These are phyloP conservation scores for Didymella arachidicola DNA, from an alignment of 2,329 filamentous ascomycete genomes.

Conservation along the genomic window DNA sequence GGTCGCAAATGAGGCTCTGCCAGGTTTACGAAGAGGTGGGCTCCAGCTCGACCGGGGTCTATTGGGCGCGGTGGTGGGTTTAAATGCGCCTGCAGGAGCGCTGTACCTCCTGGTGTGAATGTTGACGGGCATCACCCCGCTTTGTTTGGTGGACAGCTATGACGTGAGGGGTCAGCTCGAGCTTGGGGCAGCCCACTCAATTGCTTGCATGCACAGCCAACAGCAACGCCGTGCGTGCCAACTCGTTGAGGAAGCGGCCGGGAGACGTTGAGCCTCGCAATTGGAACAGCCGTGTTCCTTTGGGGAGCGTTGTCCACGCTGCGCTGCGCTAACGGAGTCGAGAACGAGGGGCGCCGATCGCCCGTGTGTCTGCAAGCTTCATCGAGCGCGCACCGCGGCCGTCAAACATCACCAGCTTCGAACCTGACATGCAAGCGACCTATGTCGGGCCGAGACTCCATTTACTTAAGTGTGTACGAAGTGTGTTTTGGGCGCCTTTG, in stretches of 20 bases:
- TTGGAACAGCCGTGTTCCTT: conserved; percentile 18
- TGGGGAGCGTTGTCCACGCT: conserved; percentile 9
- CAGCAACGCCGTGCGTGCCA: conserved; percentile 20
- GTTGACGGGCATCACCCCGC: conserved; percentile 28
- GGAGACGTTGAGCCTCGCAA: conserved; percentile 19
- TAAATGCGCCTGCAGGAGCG: conserved; percentile 25
- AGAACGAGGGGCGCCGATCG: conserved; percentile 21
- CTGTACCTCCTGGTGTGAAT: conserved; percentile 23
- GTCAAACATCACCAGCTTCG: conserved; percentile 18
- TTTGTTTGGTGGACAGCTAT: conserved; percentile 28
- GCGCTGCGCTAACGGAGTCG: conserved; percentile 19
- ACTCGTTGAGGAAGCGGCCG: conserved; percentile 20
- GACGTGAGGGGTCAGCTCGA: conserved; percentile 28
- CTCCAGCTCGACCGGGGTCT: conserved; percentile 22
- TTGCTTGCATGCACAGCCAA: conserved; percentile 18
- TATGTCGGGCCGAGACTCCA: conserved; percentile 14
- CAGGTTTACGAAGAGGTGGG: conserved; percentile 21
- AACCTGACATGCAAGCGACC: neutral
- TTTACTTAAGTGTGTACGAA: neutral
- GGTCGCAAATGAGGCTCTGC: conserved; percentile 29
- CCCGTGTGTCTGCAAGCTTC: conserved; percentile 14
- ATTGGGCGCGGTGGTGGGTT: conserved; percentile 26
- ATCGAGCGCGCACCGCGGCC: conserved; percentile 20
- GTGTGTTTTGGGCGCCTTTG: neutral
- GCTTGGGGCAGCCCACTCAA: conserved; percentile 26